These are phyloP conservation scores for Anthracocystis setariae DNA, from an alignment of 1,284 basidiomycete genomes.

Conservation along the genomic window DNA sequence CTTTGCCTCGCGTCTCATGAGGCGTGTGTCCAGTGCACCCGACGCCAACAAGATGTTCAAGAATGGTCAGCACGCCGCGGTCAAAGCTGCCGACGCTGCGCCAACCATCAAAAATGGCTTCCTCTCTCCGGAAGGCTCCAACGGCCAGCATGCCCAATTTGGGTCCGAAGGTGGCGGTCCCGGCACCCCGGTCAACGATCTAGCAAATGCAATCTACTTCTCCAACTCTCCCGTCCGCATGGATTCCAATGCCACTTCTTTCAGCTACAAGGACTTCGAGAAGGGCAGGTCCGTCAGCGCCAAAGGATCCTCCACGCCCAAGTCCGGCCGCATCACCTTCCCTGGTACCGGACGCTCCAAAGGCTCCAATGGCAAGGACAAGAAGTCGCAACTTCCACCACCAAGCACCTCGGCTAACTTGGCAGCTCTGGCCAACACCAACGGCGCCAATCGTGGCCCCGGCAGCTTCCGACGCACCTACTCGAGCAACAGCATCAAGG, in stretches of 20 bases:
- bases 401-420: slow-evolving; percentile 75
- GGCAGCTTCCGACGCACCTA: slow-evolving; percentile 87
- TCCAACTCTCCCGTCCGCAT: slow-evolving; percentile 61
- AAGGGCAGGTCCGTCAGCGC: slow-evolving; percentile 43
- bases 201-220: slow-evolving; percentile 44
- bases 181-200: slow-evolving; percentile 22
- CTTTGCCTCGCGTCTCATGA: slow-evolving; percentile 70
- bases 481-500: slow-evolving; percentile 96
- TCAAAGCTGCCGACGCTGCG: slow-evolving; percentile 15
- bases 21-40: slow-evolving; percentile 93
- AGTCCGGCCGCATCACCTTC: slow-evolving; percentile 52
- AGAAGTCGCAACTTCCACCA: slow-evolving; percentile 77
- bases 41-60: slow-evolving; percentile 91
- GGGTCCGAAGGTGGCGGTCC: slow-evolving; percentile 24
- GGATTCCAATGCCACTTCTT: slow-evolving; percentile 62
- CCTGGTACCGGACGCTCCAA: slow-evolving; percentile 55
- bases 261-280: slow-evolving; percentile 64
- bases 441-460: slow-evolving; percentile 70
- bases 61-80: slow-evolving; percentile 33
- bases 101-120: slow-evolving; percentile 32
- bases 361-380: slow-evolving; percentile 68
- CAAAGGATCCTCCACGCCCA: slow-evolving; percentile 51
- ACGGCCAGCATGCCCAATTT: slow-evolving; percentile 27
- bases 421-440: slow-evolving; percentile 54
- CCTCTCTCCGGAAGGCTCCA: slow-evolving; percentile 71